Base-by-base conservation (phyloP, 495 filamentous ascomycete genomes). In the Sabuloglossum arenarium region DNA sequence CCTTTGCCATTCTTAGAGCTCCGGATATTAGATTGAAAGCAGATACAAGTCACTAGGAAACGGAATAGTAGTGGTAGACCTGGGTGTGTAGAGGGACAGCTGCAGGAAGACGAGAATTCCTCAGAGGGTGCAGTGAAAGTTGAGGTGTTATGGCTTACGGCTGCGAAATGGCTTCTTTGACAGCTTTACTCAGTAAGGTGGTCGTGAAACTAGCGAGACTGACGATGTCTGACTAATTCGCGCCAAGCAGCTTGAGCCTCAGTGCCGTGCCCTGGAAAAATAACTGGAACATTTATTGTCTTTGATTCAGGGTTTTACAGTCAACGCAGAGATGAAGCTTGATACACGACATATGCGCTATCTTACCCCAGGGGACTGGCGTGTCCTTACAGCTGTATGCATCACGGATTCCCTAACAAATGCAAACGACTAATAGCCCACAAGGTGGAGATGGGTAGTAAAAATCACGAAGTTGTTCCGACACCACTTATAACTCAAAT, bases 381-480 rank as follows among this genome's bases (percentile, higher is more conserved):
- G 82, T 60, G 89, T 96, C 56, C 83, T 99, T 55, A 82, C 86
- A 64, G 93, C 86, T 59, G 91, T 95, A 78, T 43, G 81, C 67
- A 27, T 21, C 21, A 32, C 25, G 14, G 10, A 47, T 54, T 53
- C 53, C 58, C 59, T 60, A 60, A 59, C 59, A 61, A 45, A 60
- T 66, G 59, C 62, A 64, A 55, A 67, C 60, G 54, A 56, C 67
- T 72, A 62, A 65, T 62, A 63, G 63, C n/a, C 55, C 53, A 59
- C 31, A 63, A 95, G 88, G 84, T 89, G 61, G 91, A 99, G 68
- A 80, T 80, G 64, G 93, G 89, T 64, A 88, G 82, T 69, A 88
- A 83, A 64, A 97, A 97, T 73, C 91, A 99, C 69, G 91, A 97
- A 71, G 74, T 97, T 37, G 88, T 99, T 19, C 91, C 91, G 1